Evolutionary conservation across 345 rosid genomes (phyloP).

Genomic region (Pistacia atlantica): DNA sequence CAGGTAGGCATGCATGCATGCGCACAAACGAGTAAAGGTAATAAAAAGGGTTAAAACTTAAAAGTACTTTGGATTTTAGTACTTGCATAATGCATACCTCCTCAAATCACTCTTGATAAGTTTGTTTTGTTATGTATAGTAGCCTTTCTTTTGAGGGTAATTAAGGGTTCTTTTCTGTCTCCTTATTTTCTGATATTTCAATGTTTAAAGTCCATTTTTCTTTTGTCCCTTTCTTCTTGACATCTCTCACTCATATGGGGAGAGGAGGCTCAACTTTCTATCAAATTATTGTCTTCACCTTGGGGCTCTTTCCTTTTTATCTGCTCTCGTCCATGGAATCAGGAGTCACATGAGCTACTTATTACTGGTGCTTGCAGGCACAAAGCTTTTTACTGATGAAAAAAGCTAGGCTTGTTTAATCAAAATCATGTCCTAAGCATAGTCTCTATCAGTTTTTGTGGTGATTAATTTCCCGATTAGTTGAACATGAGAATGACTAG

Average conservation of each 20-base stretch:
- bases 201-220: conserved; percentile 23
- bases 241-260: conserved; percentile 38
- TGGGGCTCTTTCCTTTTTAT: conserved; percentile 15
- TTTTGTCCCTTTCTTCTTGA: conserved; percentile 46
- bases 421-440: neutral
- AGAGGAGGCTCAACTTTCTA: conserved; percentile 19
- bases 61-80: conserved; percentile 31
- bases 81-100: conserved; percentile 9
- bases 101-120: conserved; percentile 22
- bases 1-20: conserved; percentile 12
- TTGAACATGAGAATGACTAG: too few relatives aligned
- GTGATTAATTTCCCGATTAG: neutral
- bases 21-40: conserved; percentile 14
- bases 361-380: neutral
- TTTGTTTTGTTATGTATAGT: conserved; percentile 10
- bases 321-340: conserved; percentile 32
- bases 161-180: conserved; percentile 16
- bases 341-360: conserved; percentile 33
- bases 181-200: conserved; percentile 24
- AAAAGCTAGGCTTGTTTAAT: neutral
- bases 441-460: neutral
- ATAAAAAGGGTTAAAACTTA: conserved; percentile 10
- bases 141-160: conserved; percentile 4
- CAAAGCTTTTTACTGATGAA: neutral
- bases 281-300: conserved; percentile 26